Conservation (phyloP, 2,329 filamentous ascomycete species). For the Aspergillus glaucus region DNA sequence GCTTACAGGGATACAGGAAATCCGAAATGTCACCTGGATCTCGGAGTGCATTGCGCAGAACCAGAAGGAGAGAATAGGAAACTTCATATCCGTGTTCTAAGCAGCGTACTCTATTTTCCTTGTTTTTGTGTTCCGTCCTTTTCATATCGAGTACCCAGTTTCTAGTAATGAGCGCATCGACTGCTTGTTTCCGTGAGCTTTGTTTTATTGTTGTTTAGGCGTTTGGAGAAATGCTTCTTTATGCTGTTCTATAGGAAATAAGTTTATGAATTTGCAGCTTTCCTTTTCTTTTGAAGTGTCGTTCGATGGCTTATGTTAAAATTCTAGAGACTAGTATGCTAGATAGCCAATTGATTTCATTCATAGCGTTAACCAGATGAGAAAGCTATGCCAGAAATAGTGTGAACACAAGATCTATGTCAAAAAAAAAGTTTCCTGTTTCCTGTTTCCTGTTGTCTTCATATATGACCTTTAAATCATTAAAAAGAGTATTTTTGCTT, state of each 20-base stretch:
- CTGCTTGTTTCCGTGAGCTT: constrained; percentile 12
- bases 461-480: constrained; percentile 2
- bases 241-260: not conserved
- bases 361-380: not conserved
- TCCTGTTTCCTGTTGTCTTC: not conserved
- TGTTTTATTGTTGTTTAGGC: constrained; percentile 15
- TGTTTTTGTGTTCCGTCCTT: constrained; percentile 9
- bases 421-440: not conserved
- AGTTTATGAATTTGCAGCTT: too few relatives aligned
- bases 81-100: constrained; percentile 97
- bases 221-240: constrained; percentile 15
- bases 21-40: constrained; percentile 99
- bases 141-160: constrained; percentile 25
- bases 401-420: not conserved
- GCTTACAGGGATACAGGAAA: constrained; percentile 61
- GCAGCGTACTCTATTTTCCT: constrained; percentile 9
- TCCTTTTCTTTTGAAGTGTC: not conserved
- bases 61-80: constrained; percentile 97
- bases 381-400: not conserved
- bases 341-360: not conserved
- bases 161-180: constrained; percentile 28
- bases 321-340: too few relatives aligned
- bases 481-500: constrained; percentile 1
- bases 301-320: too few relatives aligned
- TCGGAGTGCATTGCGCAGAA: constrained; percentile 99